phyloP scores from a whole-genome alignment of 768 basidiomycete genomes.

The Amanita fuliginea region DNA sequence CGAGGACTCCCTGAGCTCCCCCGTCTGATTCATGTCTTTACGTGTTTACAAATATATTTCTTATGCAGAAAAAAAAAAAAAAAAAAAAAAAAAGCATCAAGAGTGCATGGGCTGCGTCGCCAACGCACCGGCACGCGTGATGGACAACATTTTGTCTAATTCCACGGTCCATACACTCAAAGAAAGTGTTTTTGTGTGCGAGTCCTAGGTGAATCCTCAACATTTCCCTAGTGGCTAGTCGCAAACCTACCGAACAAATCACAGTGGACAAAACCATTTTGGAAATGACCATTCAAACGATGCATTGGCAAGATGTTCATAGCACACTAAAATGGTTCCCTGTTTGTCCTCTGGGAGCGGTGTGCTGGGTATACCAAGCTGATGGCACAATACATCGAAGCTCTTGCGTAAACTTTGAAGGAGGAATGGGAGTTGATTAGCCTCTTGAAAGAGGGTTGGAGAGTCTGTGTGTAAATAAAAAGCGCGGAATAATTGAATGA shows the following conservation, averaged over 20 bases:
- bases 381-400: constrained; percentile 33
- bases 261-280: constrained; percentile 17
- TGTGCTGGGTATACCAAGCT: constrained; percentile 21
- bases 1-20: no score
- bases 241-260: constrained; percentile 13
- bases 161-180: no score
- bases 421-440: constrained; percentile 42
- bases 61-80: no score
- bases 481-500: constrained; percentile 22
- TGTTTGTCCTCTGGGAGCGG: constrained; percentile 10
- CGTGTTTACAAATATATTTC: no score
- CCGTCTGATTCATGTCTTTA: no score
- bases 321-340: constrained; percentile 16
- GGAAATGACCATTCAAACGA: constrained; percentile 2
- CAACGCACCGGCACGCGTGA: no score
- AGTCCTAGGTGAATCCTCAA: constrained; percentile 16
- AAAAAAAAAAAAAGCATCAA: no score
- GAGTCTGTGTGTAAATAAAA: constrained; percentile 21
- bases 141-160: no score
- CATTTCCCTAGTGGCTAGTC: constrained; percentile 16
- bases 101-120: no score
- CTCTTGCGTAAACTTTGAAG: constrained; percentile 37
- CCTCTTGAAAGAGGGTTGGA: constrained; percentile 24
- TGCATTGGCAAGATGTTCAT: constrained; percentile 11
- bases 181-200: constrained; percentile 16